phyloP scores from a whole-genome alignment of 2,329 filamentous ascomycete species.

The Scedosporium apiospermum region DNA sequence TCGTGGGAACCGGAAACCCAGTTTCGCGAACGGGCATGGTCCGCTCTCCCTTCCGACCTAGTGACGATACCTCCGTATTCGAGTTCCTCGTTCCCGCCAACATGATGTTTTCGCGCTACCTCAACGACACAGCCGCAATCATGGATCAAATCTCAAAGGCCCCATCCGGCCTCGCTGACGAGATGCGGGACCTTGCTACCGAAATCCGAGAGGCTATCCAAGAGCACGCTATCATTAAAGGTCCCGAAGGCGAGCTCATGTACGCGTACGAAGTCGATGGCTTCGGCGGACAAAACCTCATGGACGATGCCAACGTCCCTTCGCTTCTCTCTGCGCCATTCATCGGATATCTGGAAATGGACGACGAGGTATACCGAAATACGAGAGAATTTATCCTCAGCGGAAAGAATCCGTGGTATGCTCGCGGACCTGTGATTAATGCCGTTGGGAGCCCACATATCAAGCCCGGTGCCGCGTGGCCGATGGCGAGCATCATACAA shows the following conservation, averaged over 20 bases:
- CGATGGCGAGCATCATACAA: conserved; percentile 45
- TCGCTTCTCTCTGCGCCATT: conserved; percentile 57
- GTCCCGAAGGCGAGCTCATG: conserved; percentile 49
- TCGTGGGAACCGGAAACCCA: conserved; percentile 64
- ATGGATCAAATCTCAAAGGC: conserved; percentile 45
- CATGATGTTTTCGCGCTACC: conserved; percentile 66
- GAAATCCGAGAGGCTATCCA: conserved; percentile 60
- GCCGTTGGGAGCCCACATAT: conserved; percentile 64
- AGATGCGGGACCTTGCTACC: conserved; percentile 48
- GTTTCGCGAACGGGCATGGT: conserved; percentile 70
- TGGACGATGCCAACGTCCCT: conserved; percentile 67
- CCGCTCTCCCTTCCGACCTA: conserved; percentile 80
- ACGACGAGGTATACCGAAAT: conserved; percentile 63
- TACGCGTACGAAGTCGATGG: conserved; percentile 73
- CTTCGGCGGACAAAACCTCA: conserved; percentile 55
- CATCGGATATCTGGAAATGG: conserved; percentile 46
- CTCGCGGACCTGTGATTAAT: conserved; percentile 55
- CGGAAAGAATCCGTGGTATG: conserved; percentile 70
- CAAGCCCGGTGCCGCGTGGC: conserved; percentile 48
- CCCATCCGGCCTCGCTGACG: conserved; percentile 30
- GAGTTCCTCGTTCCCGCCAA: conserved; percentile 87
- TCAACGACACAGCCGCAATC: conserved; percentile 38
- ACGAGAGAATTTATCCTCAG: conserved; percentile 71
- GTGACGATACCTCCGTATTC: conserved; percentile 77
- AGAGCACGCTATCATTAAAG: conserved; percentile 56